Base-by-base conservation (phyloP, 164 flowering plant genomes). In the Platanus orientalis region DNA sequence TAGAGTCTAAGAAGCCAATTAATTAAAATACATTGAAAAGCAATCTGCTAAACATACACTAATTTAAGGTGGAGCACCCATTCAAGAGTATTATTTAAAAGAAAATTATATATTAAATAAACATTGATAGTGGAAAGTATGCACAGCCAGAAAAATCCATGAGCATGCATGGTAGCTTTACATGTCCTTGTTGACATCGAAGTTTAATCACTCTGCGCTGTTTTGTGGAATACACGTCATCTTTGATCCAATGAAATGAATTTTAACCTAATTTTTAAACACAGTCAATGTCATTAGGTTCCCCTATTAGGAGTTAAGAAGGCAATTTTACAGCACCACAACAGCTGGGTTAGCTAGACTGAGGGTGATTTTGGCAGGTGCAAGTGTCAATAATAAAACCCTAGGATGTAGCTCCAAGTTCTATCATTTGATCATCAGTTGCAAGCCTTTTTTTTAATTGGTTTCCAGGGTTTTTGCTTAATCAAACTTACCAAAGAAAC, bases 1-100 rank as follows among this genome's bases (percentile, higher is more conserved):
- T 65, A 77, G 66, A 72, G 72, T 66, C 70, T 54, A 57, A 69
- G 54, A 63, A 60, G 23, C 42, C 30, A 70, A 68, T 69, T 44
- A 65, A 66, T 9, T 53, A 65, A 34, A 56, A 23, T 66, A 58
- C 42, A 23, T 60, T 71, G 67, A 70, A 73, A 75, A 63, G 65
- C 34, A 75, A 58, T 66, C 63, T 64, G 49, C 27, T 57, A 64
- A 68, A 63, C 62, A 25, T 42, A 70, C 62, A 73, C 75, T 71
- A 68, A 73, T 52, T 62, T 73, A 67, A 58, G 64, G 66, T 52
- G 69, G 73, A 72, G 78, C 79, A 75, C 76, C 21, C 28, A 55
- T 62, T 63, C 67, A 72, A 65, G 62, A 57, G 30, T 56, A 42
- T 28, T 39, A 47, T 63, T 40, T 60, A 27, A 54, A 54, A 71